Evolutionary conservation across 768 basidiomycete species (phyloP), one percentile per base, ranked within the genome.

Genomic region (Suillus luteus): DNA sequence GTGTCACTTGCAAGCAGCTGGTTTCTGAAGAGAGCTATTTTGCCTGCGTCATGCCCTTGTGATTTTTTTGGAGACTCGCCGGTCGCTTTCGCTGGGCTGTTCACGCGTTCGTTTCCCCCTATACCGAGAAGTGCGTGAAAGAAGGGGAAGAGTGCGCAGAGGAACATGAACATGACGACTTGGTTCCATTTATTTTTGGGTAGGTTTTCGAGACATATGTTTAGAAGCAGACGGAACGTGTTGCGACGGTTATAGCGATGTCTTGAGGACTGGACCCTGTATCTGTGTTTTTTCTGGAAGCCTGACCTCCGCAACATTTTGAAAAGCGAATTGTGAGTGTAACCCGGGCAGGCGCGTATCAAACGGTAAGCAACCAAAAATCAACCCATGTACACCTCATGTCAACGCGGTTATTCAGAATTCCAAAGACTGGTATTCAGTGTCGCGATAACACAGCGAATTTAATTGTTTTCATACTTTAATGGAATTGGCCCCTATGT

Each of bases 71-170:
- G 54, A 61, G 59, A 33, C 33, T 31, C 54, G 35, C 55, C 35
- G 17, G 64, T 37, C 35, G 60, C 22, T 19, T 61, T 62, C 40
- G 9, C 49, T 14, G 41, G 24, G 52, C 33, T 59, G 27, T 31
- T n/a, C 40, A 46, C 61, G 24, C 65, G 40, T 59, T 10, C 19
- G 33, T 54, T 38, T 35, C n/a, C 11, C 8, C 66, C 66, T 22
- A 75, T 64, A 49, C 75, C 73, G 31, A 72, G 40, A 38, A 74
- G 43, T 60, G 75, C 71, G 27, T 55, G 70, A 57, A 75, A 48
- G 64, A 74, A 76, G 59, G 35, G 41, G 40, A 75, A 59, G 44
- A 71, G 51, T 51, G 67, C 71, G 43, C 65, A 75, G 49, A 24
- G 60, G 66, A 74, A 76, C 64, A 68, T 44, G 62, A 67, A 15